Evolutionary conservation across 2,329 filamentous ascomycete species (phyloP).

Genomic region (Aspergillus quadrilineatus): DNA sequence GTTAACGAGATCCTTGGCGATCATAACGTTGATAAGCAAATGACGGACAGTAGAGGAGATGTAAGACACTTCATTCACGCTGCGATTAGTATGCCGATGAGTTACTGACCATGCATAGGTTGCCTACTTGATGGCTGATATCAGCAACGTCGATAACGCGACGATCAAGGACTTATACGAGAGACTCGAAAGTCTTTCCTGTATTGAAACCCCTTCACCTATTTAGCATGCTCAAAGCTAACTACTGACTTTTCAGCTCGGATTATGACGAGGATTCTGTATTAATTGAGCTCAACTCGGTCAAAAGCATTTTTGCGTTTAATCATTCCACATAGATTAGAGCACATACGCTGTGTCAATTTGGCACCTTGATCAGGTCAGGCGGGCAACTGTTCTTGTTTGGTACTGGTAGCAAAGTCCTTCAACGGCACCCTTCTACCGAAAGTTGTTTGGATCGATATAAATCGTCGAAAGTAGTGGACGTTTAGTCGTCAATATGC

Average conservation of each 20-base stretch:
- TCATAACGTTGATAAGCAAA: constrained; percentile 99
- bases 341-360: not conserved
- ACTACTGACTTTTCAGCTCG: constrained; percentile 34
- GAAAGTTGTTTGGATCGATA: constrained; percentile 3
- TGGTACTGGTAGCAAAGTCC: constrained; percentile 7
- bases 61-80: constrained; percentile 46
- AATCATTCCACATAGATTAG: constrained; percentile 14
- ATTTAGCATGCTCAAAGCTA: constrained; percentile 5
- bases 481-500: no score
- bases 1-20: constrained; percentile 93
- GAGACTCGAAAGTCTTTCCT: constrained; percentile 74
- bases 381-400: no score
- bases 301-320: not conserved
- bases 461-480: not conserved
- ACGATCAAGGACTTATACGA: constrained; percentile 87
- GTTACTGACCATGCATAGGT: constrained; percentile 48
- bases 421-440: constrained; percentile 20
- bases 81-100: constrained; percentile 15
- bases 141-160: constrained; percentile 76
- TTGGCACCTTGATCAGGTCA: not conserved
- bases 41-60: constrained; percentile 91
- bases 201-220: constrained; percentile 51
- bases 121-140: constrained; percentile 96
- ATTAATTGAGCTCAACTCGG: constrained; percentile 27
- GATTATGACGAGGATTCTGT: constrained; percentile 48